Conservation (phyloP, 306 rosid species). For the Vicia villosa region DNA sequence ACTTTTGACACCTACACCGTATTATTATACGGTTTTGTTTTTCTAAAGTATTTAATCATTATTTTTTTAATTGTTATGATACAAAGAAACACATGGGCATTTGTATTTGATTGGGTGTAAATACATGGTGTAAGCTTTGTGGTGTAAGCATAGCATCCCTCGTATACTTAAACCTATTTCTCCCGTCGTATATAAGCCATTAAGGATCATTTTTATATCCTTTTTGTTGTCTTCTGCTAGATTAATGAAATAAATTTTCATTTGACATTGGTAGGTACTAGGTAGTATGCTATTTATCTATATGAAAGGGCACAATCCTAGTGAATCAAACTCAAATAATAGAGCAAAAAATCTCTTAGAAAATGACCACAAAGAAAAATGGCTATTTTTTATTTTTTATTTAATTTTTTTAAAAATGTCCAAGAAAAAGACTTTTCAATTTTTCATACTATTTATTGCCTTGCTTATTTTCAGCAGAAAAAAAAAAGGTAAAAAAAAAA, state of each 20-base stretch:
- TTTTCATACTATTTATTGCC: slow-evolving; percentile 10
- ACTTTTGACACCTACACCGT: no score
- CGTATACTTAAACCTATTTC: background rate
- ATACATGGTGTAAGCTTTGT: no score
- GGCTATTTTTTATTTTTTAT: slow-evolving; percentile 13
- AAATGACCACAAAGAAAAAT: slow-evolving; percentile 11
- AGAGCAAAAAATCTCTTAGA: background rate
- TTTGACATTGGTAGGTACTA: background rate
- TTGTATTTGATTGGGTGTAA: no score
- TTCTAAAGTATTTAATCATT: no score
- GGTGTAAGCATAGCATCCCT: no score
- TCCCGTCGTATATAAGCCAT: background rate
- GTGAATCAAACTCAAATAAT: background rate
- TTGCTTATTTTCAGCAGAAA: slow-evolving; percentile 32
- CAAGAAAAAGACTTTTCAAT: slow-evolving; percentile 23
- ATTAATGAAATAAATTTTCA: slow-evolving; percentile 2
- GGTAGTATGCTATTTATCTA: background rate
- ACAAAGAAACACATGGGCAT: no score
- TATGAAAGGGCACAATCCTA: slow-evolving; percentile 25
- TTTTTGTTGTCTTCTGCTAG: slow-evolving; percentile 1
- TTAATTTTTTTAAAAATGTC: slow-evolving; percentile 3
- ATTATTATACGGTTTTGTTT: no score
- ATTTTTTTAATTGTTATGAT: no score
- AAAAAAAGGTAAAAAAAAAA: background rate
- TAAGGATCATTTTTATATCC: background rate